phyloP scores from a whole-genome alignment of 139 green algal genomes.

The Chlamydomonas eustigma region DNA sequence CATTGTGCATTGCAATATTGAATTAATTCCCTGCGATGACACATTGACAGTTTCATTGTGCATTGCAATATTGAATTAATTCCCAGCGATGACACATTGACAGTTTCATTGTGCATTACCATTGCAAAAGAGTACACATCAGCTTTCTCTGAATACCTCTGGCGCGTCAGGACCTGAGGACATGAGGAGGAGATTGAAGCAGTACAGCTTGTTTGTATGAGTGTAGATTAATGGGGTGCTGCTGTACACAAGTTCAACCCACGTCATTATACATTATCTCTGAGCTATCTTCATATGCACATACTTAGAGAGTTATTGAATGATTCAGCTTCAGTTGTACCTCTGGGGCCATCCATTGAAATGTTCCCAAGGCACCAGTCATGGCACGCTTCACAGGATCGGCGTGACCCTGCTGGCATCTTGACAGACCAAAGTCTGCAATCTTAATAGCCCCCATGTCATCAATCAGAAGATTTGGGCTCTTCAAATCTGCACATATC shows the following conservation, averaged over 20 bases:
- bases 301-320: too few relatives aligned
- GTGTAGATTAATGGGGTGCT: too few relatives aligned
- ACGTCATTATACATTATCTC: too few relatives aligned
- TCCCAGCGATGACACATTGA: too few relatives aligned
- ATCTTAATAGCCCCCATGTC: slow-evolving; percentile 10
- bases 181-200: slow-evolving; percentile 54
- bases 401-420: slow-evolving; percentile 13
- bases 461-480: slow-evolving; percentile 65
- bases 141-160: slow-evolving; percentile 62
- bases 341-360: slow-evolving; percentile 27
- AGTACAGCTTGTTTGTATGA: too few relatives aligned
- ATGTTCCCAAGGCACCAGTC: slow-evolving; percentile 60
- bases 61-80: too few relatives aligned
- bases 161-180: slow-evolving; percentile 58
- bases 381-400: slow-evolving; percentile 9
- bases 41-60: too few relatives aligned
- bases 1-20: too few relatives aligned
- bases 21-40: too few relatives aligned
- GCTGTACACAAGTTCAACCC: too few relatives aligned
- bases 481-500: slow-evolving; percentile 44
- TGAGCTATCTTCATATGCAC: too few relatives aligned
- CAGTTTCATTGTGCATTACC: background rate
- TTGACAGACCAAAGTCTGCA: background rate
- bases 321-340: too few relatives aligned
- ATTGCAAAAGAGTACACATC: slow-evolving; percentile 56